phyloP scores from a whole-genome alignment of 805 yeast species.

The Metschnikowia shivogae region DNA sequence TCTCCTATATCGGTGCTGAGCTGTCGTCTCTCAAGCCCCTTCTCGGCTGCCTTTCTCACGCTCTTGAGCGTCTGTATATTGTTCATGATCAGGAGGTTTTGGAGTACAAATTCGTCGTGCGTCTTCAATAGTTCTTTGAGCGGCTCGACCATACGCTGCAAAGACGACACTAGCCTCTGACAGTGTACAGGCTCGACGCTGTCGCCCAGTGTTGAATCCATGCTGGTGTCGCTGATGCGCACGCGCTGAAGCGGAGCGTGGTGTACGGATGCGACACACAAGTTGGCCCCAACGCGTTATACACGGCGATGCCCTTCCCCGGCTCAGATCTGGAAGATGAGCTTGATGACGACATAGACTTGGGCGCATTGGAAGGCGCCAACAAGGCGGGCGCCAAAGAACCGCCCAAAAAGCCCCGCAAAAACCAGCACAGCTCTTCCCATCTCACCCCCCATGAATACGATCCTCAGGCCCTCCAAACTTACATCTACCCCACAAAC shows the following conservation, averaged over 20 bases:
- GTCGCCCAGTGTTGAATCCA: neutral
- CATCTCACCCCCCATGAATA: slow-evolving; percentile 9
- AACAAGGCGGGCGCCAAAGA: neutral
- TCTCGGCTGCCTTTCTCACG: slow-evolving; percentile 7
- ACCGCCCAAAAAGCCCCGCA: neutral
- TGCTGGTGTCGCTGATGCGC: too few relatives aligned
- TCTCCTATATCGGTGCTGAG: neutral
- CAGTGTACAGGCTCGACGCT: neutral
- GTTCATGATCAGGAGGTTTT: slow-evolving; percentile 24
- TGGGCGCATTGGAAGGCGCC: slow-evolving; percentile 4
- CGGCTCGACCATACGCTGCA: slow-evolving; percentile 25
- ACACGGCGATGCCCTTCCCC: neutral
- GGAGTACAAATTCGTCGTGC: slow-evolving; percentile 30
- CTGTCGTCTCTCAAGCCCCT: neutral
- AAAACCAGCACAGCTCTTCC: neutral
- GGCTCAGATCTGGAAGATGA: slow-evolving; percentile 9
- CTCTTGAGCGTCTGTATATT: slow-evolving; percentile 20
- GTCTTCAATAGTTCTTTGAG: slow-evolving; percentile 21
- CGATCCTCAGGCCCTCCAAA: slow-evolving; percentile 14
- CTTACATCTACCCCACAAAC: slow-evolving; percentile 82
- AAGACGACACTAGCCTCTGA: slow-evolving; percentile 17
- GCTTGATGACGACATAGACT: slow-evolving; percentile 15
- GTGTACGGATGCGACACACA: too few relatives aligned
- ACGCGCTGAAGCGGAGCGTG: too few relatives aligned
- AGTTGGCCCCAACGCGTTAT: too few relatives aligned